Base-by-base conservation (phyloP, 805 yeast species). In the Novakomyces olei region DNA sequence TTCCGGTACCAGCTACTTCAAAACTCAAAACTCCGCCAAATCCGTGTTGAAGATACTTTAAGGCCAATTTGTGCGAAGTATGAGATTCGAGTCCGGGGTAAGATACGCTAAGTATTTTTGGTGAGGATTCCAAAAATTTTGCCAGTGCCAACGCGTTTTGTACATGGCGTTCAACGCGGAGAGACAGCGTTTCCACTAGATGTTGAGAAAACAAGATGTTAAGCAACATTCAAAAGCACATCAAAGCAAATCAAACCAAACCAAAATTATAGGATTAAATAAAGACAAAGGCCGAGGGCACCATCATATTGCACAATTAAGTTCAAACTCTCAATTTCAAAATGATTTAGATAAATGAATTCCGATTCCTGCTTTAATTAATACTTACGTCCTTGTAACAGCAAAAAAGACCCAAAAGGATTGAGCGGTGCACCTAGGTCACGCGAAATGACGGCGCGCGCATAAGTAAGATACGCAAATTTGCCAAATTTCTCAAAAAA, bases 111-210 rank as follows among this genome's bases (percentile, higher is more conserved):
- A 71, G 55, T 28, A 85, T 93, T 49, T 78, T 60, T 28, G 71
- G 70, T 37, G 47, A 44, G 15, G 76, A 67, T 51, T 78, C 83
- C 43, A 85, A 63, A 57, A 65, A 72, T 51, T 68, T 52, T 15
- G 95, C 94, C 40, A 85, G 65, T 43, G 68, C 68, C 44, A 78
- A 57, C 16, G 95, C 76, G 52, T 88, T 85, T 41, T 64, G 54
- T 38, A 74, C 78, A 49, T 83, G 93, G 63, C 96, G 73, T 53
- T 85, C 94, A 37, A 78, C 88, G 55, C 98, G 73, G 48, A 88
- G 61, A 10, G 94, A 79, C 46, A 85, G 64, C 15, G 96, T 85
- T 58, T 88, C 96, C 41, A 85, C 25, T 22, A 12, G 9, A 22
- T 3, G 12, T 10, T 10, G 9, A 22, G 9, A 22, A 10, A 12